A percentile compares a stretch with the other conserved stretches of the same genome.
Conservation (phyloP, 768 basidiomycete genomes). For the Rhizopogon sp. region DNA sequence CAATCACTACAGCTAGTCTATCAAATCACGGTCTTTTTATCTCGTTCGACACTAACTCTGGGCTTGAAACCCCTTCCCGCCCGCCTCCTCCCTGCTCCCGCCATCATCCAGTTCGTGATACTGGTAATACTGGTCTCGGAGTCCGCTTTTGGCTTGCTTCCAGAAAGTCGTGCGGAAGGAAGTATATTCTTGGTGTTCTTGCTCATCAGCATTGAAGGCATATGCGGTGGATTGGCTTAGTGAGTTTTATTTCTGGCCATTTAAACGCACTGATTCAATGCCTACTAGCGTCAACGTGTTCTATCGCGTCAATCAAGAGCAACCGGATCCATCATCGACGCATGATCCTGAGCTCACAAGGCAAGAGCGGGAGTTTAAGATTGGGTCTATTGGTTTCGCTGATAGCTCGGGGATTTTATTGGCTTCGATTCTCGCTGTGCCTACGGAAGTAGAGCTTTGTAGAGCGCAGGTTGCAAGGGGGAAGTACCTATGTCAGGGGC, state of each 20-base stretch:
- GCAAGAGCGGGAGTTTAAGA: slow-evolving; percentile 86
- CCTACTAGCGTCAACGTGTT: slow-evolving; percentile 77
- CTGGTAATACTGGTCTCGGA: slow-evolving; percentile 60
- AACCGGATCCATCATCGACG: slow-evolving; percentile 38
- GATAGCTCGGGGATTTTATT: slow-evolving; percentile 69
- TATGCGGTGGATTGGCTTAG: slow-evolving; percentile 93
- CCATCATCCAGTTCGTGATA: slow-evolving; percentile 64
- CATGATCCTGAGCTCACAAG: slow-evolving; percentile 54
- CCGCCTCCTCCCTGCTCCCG: slow-evolving; percentile 66
- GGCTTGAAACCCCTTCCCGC: slow-evolving; percentile 76
- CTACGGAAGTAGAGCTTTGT: slow-evolving; percentile 69
- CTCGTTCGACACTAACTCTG: slow-evolving; percentile 85
- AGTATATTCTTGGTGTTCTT: slow-evolving; percentile 65
- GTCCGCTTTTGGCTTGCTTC: slow-evolving; percentile 64
- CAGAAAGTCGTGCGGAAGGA: slow-evolving; percentile 33
- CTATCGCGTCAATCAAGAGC: slow-evolving; percentile 77
- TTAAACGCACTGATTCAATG: slow-evolving; percentile 4
- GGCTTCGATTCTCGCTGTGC: slow-evolving; percentile 35
- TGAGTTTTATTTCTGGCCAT: slow-evolving; percentile 32
- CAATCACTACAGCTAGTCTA: slow-evolving; percentile 58
- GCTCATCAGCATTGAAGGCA: slow-evolving; percentile 82
- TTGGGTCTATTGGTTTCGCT: slow-evolving; percentile 83
- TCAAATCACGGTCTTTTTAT: slow-evolving; percentile 89
- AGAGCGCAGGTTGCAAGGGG: slow-evolving; percentile 65
- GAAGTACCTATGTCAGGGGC: slow-evolving; percentile 61